These are phyloP conservation scores for Geotrichum citri-aurantii DNA, from an alignment of 1,139 yeast species.

Conservation along the genomic window DNA sequence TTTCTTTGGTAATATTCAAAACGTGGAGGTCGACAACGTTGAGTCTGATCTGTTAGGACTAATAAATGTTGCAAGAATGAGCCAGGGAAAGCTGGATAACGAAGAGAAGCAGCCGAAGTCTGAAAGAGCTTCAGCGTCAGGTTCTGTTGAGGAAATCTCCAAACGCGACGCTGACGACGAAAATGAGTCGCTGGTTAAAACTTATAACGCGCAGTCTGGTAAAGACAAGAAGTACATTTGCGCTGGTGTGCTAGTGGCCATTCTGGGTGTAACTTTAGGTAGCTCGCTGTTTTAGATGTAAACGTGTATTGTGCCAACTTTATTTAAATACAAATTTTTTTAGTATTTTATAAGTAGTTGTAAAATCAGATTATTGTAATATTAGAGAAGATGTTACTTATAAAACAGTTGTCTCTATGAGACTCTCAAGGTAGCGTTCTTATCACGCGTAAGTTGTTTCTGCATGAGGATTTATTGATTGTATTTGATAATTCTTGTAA, in stretches of 20 bases:
- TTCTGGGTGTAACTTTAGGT: background rate
- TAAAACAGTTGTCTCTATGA: too few species aligned
- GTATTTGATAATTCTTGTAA: too few species aligned
- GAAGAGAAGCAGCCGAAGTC: background rate
- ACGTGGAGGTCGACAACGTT: constrained; percentile 60
- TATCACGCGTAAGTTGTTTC: too few species aligned
- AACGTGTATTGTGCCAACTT: background rate
- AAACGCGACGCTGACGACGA: background rate
- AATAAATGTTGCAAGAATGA: background rate
- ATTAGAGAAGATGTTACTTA: too few species aligned
- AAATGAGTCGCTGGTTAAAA: background rate
- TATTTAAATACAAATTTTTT: background rate
- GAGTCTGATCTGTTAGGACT: constrained; percentile 30
- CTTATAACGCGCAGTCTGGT: background rate
- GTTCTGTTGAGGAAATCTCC: background rate
- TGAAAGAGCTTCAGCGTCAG: background rate
- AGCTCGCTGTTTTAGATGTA: background rate
- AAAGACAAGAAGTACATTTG: constrained; percentile 1
- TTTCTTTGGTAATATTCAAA: constrained; percentile 90
- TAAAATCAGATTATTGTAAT: too few species aligned
- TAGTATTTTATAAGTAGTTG: too few species aligned
- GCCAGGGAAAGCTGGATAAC: background rate
- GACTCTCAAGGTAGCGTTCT: too few species aligned
- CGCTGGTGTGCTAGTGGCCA: constrained; percentile 1
- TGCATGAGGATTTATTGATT: too few species aligned